phyloP scores from a whole-genome alignment of 2,329 filamentous ascomycete genomes.

The Fulvia fulva region DNA sequence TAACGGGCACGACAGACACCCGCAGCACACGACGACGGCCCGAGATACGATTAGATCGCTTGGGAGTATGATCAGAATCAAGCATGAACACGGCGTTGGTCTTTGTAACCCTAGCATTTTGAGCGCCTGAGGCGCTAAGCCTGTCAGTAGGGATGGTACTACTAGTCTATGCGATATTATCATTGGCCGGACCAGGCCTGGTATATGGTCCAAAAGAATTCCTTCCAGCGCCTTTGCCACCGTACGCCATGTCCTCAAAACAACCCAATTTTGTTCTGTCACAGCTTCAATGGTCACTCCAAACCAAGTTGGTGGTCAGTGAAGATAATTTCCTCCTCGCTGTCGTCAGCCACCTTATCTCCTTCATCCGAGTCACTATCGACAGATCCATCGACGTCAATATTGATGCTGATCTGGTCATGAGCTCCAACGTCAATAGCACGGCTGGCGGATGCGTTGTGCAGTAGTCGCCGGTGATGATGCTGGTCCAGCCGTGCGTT shows the following conservation, averaged over 20 bases:
- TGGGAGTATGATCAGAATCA: neutral
- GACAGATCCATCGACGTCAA: neutral
- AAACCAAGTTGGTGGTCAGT: neutral
- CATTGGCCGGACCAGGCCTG: neutral
- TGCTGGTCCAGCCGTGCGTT: neutral
- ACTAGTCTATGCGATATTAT: neutral
- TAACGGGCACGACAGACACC: constrained; percentile 45
- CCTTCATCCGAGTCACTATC: neutral
- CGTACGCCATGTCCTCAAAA: neutral
- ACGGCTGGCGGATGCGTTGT: constrained; percentile 28
- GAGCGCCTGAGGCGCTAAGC: neutral
- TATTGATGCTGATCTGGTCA: constrained; percentile 54
- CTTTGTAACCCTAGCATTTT: neutral
- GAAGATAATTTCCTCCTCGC: neutral
- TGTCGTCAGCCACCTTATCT: neutral
- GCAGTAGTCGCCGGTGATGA: constrained; percentile 48
- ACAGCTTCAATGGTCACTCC: neutral
- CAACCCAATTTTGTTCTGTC: neutral
- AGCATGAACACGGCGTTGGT: neutral
- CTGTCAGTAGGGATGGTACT: neutral
- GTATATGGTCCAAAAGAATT: neutral
- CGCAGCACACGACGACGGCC: constrained; percentile 41
- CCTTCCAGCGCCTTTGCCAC: neutral
- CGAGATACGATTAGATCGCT: constrained; percentile 37
- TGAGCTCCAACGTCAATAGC: constrained; percentile 50